Conservation (phyloP, 2,329 filamentous ascomycete species). For the Grosmannia huntii region DNA sequence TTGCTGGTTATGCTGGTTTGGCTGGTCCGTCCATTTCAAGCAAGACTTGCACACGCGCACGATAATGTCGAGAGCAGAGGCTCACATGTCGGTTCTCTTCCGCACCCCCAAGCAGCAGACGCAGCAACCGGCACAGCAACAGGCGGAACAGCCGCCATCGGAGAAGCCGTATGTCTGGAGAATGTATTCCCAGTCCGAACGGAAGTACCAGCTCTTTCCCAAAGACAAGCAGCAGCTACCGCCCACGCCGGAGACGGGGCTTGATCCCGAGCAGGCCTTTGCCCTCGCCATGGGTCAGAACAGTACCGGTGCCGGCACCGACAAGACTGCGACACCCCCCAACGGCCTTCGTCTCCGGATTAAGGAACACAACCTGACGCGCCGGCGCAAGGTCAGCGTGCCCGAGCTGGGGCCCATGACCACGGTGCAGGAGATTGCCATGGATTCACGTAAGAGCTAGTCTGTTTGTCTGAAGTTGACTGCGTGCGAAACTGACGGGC, state of each 20-base stretch:
- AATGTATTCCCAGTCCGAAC: conserved; percentile 40
- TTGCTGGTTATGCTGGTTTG: background rate
- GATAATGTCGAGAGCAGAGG: background rate
- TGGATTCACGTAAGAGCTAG: conserved; percentile 53
- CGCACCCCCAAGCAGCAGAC: conserved; percentile 13
- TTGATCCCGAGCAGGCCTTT: conserved; percentile 38
- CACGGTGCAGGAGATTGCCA: conserved; percentile 51
- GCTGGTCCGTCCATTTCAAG: background rate
- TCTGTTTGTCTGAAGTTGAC: background rate
- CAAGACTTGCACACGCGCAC: background rate
- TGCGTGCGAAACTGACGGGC: background rate
- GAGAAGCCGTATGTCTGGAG: conserved; percentile 44
- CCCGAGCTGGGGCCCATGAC: conserved; percentile 56
- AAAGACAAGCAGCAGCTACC: conserved; percentile 33
- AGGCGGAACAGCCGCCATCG: conserved; percentile 12
- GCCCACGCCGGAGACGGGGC: conserved; percentile 26
- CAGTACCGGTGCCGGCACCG: background rate
- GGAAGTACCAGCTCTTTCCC: conserved; percentile 51
- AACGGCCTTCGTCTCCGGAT: conserved; percentile 34
- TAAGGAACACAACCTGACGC: conserved; percentile 43
- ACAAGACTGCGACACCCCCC: background rate
- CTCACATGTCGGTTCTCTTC: conserved; percentile 11
- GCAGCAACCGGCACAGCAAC: background rate
- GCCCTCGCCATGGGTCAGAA: conserved; percentile 28
- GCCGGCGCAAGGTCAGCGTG: conserved; percentile 51